phyloP scores from a whole-genome alignment of 1,139 yeast genomes.

The Candida sp. region DNA sequence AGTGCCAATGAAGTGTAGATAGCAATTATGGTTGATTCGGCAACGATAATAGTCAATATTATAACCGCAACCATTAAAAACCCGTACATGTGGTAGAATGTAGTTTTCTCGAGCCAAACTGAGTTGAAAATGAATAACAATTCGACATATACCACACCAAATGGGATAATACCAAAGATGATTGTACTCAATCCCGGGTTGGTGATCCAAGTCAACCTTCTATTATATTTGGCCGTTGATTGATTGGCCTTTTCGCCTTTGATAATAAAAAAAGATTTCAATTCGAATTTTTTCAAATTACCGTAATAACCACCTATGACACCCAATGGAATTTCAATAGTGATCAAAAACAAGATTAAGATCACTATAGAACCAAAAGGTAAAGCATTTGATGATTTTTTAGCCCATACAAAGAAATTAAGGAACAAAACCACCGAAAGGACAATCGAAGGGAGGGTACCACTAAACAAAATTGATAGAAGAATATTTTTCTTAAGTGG shows the following conservation, averaged over 20 bases:
- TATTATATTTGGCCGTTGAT: neutral
- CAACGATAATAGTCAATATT: constrained; percentile 58
- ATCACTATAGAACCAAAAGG: constrained; percentile 74
- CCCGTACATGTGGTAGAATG: constrained; percentile 79
- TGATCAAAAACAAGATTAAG: constrained; percentile 52
- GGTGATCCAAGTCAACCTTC: constrained; percentile 1
- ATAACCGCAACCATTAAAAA: constrained; percentile 63
- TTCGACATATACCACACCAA: constrained; percentile 79
- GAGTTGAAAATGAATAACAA: constrained; percentile 71
- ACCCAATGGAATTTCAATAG: constrained; percentile 72
- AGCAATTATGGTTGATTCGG: constrained; percentile 73
- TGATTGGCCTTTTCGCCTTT: constrained; percentile 1
- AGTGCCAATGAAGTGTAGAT: constrained; percentile 59
- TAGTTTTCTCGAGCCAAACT: constrained; percentile 76
- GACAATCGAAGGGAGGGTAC: constrained; percentile 57
- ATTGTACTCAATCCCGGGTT: constrained; percentile 22
- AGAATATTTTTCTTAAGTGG: constrained; percentile 10
- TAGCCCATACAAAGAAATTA: constrained; percentile 73
- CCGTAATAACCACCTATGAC: constrained; percentile 68
- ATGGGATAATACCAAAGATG: constrained; percentile 69
- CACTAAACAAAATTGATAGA: constrained; percentile 55
- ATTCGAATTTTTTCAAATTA: constrained; percentile 28
- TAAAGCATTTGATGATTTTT: constrained; percentile 71
- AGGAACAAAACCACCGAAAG: constrained; percentile 51
- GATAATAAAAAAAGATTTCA: constrained; percentile 13